Evolutionary conservation across 2,329 filamentous ascomycete genomes (phyloP), one percentile per base, ranked within the genome.

Genomic region (Hymenoscyphus repandus): DNA sequence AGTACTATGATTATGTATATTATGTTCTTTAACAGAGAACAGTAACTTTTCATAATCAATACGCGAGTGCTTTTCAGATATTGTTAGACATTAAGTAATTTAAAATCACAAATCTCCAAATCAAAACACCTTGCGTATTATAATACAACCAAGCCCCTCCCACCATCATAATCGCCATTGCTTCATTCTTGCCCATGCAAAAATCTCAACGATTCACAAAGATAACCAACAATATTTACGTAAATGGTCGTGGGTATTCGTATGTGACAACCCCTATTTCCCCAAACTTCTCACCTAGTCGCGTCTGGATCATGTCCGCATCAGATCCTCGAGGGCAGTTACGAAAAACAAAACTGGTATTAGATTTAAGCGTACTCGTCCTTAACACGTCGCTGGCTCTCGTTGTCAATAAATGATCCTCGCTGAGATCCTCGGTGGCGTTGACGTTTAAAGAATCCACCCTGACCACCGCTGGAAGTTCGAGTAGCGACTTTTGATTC

Each of bases 301-400:
- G 36, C 47, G 45, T n/a, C 11, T n/a, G n/a, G n/a, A 34, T 34
- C 15, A 9, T 32, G 6, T 9, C 22, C 22, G 22, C 22, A 27
- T 27, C 22, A 27, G 4, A 7, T 27, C 22, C 22, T 27, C 22
- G 7, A 27, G 7, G 4, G 22, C 22, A 27, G 7, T 4, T 27
- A 7, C 22, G 22, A 27, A 27, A 27, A 6, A 15, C 38, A 33
- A 5, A 18, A 33, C 17, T 11, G 27, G 33, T 10, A 13, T 17
- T 37, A 15, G 18, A 5, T 38, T 53, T 61, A 62, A 40, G 57
- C 54, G 64, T 87, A 88, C 54, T 87, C 82, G 22, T 87, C 83
- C 76, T 88, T 88, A 60, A 87, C 82, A 11, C 82, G 74, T 49
- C 76, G 75, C 57, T 81, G 72, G 58, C 72, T 75, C 52, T 80